Base-by-base conservation (phyloP, 2,329 filamentous ascomycete species). In the Corynespora cassiicola region DNA sequence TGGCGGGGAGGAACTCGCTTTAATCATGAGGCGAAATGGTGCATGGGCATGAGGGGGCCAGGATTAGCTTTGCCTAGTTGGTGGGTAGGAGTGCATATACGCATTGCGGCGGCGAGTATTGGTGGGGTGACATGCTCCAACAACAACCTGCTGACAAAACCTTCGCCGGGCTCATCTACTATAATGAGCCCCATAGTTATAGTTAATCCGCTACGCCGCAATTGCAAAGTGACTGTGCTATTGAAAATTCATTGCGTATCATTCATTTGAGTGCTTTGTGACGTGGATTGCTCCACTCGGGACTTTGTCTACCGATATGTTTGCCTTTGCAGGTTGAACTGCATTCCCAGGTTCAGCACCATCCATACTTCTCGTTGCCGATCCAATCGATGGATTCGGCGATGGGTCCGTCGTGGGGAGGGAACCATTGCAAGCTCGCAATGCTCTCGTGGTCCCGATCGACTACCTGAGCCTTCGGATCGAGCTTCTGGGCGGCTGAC, bases 291-390 rank as follows among this genome's bases (percentile, higher is more conserved):
- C 29, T 33, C 18, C 20, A 22, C 12, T 16, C 18, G 7, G n/a
- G 5, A 26, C 24, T 25, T 12, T 35, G 10, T 35, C 12, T 35
- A 21, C 11, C 8, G n/a, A 31, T 31, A 17, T 31, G 14, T 12
- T n/a, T 12, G 17, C 17, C 5, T n/a, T 19, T 24, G 21, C 14
- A 25, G 5, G n/a, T n/a, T 7, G 18, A 26, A 23, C 15, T 20
- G 25, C 23, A 24, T 22, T n/a, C 26, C 19, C 7, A 12, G 10
- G 7, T 21, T 62, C 63, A 91, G 62, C 85, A 89, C 87, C 87
- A 92, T 1, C 76, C 86, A 69, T 81, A 90, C 70, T 89, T 90
- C 68, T 91, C 86, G 57, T 87, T 89, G 9, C 76, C 80, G 33
- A 89, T 69, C 87, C 88, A 92, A 32, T 87, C 81, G 5, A 89